These are phyloP conservation scores for Pseudogymnoascus sp. DNA, from an alignment of 2,329 filamentous ascomycete species.

Conservation along the genomic window DNA sequence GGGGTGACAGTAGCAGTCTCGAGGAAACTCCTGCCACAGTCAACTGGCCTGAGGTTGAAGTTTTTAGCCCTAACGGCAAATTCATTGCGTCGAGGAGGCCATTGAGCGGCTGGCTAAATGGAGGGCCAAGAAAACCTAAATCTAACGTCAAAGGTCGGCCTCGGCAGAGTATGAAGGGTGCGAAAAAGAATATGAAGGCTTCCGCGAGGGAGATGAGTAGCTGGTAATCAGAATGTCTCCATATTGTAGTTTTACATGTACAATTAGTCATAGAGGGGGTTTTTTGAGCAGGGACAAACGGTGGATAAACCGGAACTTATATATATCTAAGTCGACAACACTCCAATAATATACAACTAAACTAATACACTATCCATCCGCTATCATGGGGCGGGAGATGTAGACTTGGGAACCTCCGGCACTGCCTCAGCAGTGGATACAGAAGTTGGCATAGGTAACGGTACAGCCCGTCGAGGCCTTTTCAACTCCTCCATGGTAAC, in stretches of 20 bases:
- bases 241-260: not conserved
- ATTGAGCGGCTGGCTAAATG: constrained; percentile 63
- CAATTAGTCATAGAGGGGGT: not conserved
- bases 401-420: not conserved
- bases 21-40: constrained; percentile 23
- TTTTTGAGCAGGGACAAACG: not conserved
- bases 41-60: constrained; percentile 66
- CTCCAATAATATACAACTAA: constrained; percentile 6
- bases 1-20: constrained; percentile 13
- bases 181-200: constrained; percentile 36
- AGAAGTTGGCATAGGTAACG: constrained; percentile 25
- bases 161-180: constrained; percentile 62
- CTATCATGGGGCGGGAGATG: not conserved
- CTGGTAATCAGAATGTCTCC: not conserved
- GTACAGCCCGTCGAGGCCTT: constrained; percentile 63
- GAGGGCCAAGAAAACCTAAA: constrained; percentile 47
- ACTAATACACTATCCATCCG: not conserved
- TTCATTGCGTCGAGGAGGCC: constrained; percentile 62
- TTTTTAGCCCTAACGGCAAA: constrained; percentile 78
- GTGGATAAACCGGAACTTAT: not conserved
- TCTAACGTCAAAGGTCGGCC: constrained; percentile 49
- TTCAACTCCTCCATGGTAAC: constrained; percentile 78
- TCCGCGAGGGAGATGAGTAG: not conserved
- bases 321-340: not conserved
- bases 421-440: not conserved